Evolutionary conservation across 1,284 basidiomycete species (phyloP), one percentile per base, ranked within the genome.

Genomic region (Naganishia cerealis): DNA sequence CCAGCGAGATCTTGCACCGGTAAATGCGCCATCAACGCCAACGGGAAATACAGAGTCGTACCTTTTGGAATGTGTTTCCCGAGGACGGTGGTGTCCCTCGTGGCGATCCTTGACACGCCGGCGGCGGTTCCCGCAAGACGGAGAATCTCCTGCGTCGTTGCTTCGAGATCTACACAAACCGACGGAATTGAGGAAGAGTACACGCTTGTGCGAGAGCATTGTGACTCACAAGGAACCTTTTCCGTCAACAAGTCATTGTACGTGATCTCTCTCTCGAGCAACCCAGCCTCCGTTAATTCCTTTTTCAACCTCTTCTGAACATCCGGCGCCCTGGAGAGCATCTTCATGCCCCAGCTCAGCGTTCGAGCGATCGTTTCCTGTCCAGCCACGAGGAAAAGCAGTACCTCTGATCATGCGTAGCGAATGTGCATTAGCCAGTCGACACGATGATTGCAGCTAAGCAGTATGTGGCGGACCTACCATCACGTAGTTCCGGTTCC

Each of bases 131-230:
- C 65, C 15, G 73, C 72, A 16, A 75, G 53, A 21, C 76, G 71
- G 36, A 77, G 62, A 0, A 72, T 71, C 58, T 77, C 76, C 18
- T 75, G 71, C 3, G 73, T 72, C 1, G 76, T 74, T 9, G 76
- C 76, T 67, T 77, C 76, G 0, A 90, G 74, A 68, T 84, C 86
- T 0, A 83, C 76, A 0, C 88, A 74, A 33, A 38, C 33, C 50
- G 26, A 12, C 3, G 10, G 50, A 15, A 18, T 38, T 38, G 38
- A 42, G 13, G 18, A 1, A 59, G 18, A 29, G 39, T 10, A 15
- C 29, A 33, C 13, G 40, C 16, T 4, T 6, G 24, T 26, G 3
- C 38, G 36, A 24, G 21, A 1, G 4, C 18, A 36, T 26, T 33
- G 13, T 7, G 1, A 29, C 67, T 48, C 24, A 68, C 67, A 68